Base-by-base conservation (phyloP, 1,284 basidiomycete genomes). In the Pascua guehoae region DNA sequence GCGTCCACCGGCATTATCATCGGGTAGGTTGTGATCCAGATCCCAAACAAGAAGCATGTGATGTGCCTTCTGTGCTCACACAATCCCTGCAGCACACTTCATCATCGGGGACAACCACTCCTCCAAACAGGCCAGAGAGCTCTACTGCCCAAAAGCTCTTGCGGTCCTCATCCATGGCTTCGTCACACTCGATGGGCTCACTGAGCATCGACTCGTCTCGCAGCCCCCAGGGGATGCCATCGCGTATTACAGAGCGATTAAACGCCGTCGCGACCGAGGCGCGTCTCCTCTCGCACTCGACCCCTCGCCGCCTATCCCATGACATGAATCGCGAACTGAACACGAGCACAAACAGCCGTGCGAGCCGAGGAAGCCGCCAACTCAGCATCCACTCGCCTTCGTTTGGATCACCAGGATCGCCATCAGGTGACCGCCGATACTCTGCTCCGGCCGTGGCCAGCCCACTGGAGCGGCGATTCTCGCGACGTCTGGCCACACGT, bases 171-270 rank as follows among this genome's bases (percentile, higher is more conserved):
- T 47, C 54, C 14, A 49, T 56, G 5, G 49, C 54, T 32, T 45
- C 56, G 15, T 57, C 56, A 5, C 38, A 47, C 49, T 56, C 60
- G 44, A 52, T 62, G 38, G 56, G 52, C n/a, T 62, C 61, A 3
- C 49, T 62, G 40, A 58, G 57, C 47, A 58, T 62, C 49, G 61
- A 62, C 52, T 62, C 61, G 24, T 56, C 55, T n/a, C 61, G 51
- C 47, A 58, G 57, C 32, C 61, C 61, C 2, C 48, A 56, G 12
- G 45, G 47, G 37, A 38, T 52, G 53, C 4, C 53, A 42, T 18
- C 51, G 51, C 16, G n/a, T 41, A 2, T 24, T 37, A 46, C 44
- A 17, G 18, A 11, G 18, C 11, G 45, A 38, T 11, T 32, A 32
- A 32, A 32, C 24, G 24, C 24, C 18, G 12, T 38, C 39, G 37